Base-by-base conservation (phyloP, 768 basidiomycete genomes). In the Lentinus brumalis region DNA sequence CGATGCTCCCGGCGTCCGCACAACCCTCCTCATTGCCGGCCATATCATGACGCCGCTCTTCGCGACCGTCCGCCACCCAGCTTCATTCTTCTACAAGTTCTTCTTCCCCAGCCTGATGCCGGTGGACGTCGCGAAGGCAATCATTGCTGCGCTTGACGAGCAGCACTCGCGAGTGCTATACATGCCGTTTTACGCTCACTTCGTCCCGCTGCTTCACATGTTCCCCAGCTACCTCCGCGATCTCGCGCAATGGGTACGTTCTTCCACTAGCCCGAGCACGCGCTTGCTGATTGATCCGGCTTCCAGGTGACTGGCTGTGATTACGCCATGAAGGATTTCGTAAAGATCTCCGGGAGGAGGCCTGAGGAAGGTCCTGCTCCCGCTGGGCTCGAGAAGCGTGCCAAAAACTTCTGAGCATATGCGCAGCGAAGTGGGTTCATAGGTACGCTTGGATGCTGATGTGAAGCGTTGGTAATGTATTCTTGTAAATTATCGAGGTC, bases 31-130 rank as follows among this genome's bases (percentile, higher is more conserved):
- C 60, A 80, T 87, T 55, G 88, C 96, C 0, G 92, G 92, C 1
- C 89, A 92, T 71, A 79, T 94, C 68, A 73, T 80, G 46, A 96
- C 96, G 0, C 80, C 83, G 2, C 81, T 98, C 70, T 98, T 98
- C 76, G 81, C 86, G 15, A 81, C 79, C 0, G 69, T 83, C 21
- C 74, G 70, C 10, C 74, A 87, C 44, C 86, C 91, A 4, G 68
- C 73, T 38, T 79, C 76, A 57, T 62, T 72, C 30, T 67, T 87
- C 42, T 85, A 82, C 74, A 80, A 78, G 57, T 98, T 98, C 78
- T 80, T 94, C 69, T 81, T 86, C 50, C 94, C 94, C 1, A 83
- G 86, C 31, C 68, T 95, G 18, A 80, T 82, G 50, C 89, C 94
- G 0, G 81, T 93, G 50, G 77, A 82, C 4, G 79, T 96, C 10